These are phyloP conservation scores for Xerocomellus chrysenteron DNA, from an alignment of 768 basidiomycete species.

Conservation along the genomic window DNA sequence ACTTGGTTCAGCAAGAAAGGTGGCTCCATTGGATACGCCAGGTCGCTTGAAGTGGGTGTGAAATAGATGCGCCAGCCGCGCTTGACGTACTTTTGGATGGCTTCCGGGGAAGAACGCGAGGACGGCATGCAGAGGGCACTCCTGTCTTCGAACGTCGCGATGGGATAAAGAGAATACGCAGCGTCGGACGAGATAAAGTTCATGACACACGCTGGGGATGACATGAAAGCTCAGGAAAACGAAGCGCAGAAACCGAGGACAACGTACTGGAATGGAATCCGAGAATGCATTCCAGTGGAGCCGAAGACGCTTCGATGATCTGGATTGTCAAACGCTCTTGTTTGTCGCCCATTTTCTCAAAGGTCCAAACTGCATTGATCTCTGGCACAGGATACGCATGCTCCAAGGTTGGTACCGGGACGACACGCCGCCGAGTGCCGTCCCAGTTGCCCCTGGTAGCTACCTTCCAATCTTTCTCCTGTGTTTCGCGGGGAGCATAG, in stretches of 20 bases:
- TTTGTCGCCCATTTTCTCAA: conserved; percentile 19
- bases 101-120: conserved; percentile 1
- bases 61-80: conserved; percentile 34
- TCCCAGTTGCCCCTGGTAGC: conserved; percentile 16
- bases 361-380: conserved; percentile 18
- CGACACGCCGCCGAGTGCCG: conserved; percentile 9
- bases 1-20: conserved; percentile 19
- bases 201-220: conserved; percentile 12
- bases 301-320: conserved; percentile 32
- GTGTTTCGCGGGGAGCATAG: conserved; percentile 22
- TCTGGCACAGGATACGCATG: not conserved
- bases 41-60: conserved; percentile 1
- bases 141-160: conserved; percentile 38
- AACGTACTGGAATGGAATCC: conserved; percentile 49
- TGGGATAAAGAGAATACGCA: conserved; percentile 44
- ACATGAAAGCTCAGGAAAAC: not conserved
- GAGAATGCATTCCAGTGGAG: conserved; percentile 35
- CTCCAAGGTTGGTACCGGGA: fast-evolving
- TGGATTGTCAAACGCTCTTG: conserved; percentile 34
- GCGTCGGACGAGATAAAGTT: conserved; percentile 43
- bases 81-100: conserved; percentile 34
- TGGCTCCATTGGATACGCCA: not conserved
- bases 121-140: conserved; percentile 22
- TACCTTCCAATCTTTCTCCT: conserved; percentile 18
- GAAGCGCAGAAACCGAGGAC: not conserved